A percentile compares a stretch with the other conserved stretches of the same genome.
phyloP scores from a whole-genome alignment of 1,284 basidiomycete genomes.

The Naganishia liquefaciens region DNA sequence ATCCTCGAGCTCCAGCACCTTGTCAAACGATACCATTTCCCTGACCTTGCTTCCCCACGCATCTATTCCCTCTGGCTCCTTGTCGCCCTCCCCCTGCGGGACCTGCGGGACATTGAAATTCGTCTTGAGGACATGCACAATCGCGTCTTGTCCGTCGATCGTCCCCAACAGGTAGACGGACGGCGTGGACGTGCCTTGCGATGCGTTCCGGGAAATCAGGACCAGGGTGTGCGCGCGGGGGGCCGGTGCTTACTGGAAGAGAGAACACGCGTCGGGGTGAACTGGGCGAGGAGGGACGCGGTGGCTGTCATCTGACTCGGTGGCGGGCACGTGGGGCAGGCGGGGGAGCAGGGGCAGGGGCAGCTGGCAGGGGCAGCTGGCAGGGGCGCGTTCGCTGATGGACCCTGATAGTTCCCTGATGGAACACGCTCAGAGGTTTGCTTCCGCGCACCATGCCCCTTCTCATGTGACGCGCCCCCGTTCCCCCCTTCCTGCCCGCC shows the following conservation, averaged over 20 bases:
- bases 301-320: background rate
- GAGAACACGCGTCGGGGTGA: slow-evolving; percentile 61
- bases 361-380: no score
- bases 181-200: slow-evolving; percentile 47
- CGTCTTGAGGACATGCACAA: slow-evolving; percentile 65
- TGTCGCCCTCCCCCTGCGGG: slow-evolving; percentile 40
- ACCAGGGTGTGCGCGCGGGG: background rate
- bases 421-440: no score
- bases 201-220: background rate
- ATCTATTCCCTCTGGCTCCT: background rate
- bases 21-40: slow-evolving; percentile 41
- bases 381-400: no score
- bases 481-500: no score
- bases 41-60: background rate
- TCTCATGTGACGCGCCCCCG: no score
- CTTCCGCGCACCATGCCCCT: no score
- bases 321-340: no score
- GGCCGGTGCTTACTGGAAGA: slow-evolving; percentile 58
- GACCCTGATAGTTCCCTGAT: no score
- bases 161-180: slow-evolving; percentile 58
- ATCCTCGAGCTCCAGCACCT: slow-evolving; percentile 52
- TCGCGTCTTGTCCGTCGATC: slow-evolving; percentile 55
- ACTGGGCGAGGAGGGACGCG: slow-evolving; percentile 36
- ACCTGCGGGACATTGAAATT: slow-evolving; percentile 55
- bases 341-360: no score